Evolutionary conservation across 2,329 filamentous ascomycete genomes (phyloP).

Genomic region (Mariannaea sp.): DNA sequence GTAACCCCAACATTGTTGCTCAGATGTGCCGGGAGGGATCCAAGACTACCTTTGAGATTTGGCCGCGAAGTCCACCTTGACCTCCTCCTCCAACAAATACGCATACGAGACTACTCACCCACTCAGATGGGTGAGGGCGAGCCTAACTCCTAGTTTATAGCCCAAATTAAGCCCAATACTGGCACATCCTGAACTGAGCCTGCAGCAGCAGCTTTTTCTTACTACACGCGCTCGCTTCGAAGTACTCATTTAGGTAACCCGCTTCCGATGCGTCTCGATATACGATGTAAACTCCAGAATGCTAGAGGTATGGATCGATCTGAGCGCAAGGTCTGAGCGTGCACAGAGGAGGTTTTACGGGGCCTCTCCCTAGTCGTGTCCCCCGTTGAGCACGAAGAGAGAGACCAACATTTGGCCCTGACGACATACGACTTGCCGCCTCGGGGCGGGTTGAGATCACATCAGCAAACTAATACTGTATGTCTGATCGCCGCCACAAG

Average conservation of each 20-base stretch:
- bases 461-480: constrained; percentile 3
- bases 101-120: not conserved
- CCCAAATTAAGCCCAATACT: too few relatives aligned
- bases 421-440: constrained; percentile 5
- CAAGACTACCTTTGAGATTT: too few relatives aligned
- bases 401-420: constrained; percentile 9
- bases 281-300: constrained; percentile 16
- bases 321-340: constrained; percentile 25
- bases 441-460: not conserved
- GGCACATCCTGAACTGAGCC: constrained; percentile 8
- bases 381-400: constrained; percentile 22
- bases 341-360: constrained; percentile 13
- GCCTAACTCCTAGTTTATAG: too few relatives aligned
- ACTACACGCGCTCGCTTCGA: constrained; percentile 1
- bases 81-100: not conserved
- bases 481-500: not conserved
- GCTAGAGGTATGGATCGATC: constrained; percentile 3
- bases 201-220: constrained; percentile 7
- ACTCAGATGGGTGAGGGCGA: too few relatives aligned
- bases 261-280: constrained; percentile 2
- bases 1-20: too few relatives aligned
- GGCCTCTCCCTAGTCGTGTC: constrained; percentile 13
- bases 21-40: too few relatives aligned
- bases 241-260: constrained; percentile 9
- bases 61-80: too few relatives aligned